These are phyloP conservation scores for Anisodus tanguticus DNA, from an alignment of 257 asterid species.

Conservation along the genomic window DNA sequence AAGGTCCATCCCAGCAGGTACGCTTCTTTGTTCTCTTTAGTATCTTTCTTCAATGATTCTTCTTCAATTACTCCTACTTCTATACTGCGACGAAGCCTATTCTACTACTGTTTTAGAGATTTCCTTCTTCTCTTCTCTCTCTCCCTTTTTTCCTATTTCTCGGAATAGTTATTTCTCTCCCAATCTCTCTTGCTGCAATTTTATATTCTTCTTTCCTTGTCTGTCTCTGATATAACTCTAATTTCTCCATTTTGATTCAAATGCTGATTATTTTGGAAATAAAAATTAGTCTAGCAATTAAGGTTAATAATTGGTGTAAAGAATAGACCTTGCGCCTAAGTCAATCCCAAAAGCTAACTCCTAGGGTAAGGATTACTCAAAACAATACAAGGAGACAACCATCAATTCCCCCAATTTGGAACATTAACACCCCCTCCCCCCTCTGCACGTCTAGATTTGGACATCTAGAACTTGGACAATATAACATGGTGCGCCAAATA, in stretches of 20 bases:
- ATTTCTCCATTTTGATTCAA: constrained; percentile 5
- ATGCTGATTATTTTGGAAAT: not conserved
- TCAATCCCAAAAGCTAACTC: not conserved
- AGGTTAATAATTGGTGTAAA: not conserved
- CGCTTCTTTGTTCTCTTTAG: not conserved
- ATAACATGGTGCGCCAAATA: not conserved
- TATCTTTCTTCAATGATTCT: not conserved
- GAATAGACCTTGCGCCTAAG: not conserved
- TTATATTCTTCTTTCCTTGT: not conserved
- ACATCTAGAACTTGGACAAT: not conserved
- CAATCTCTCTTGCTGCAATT: constrained; percentile 11
- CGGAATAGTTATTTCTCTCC: constrained; percentile 8
- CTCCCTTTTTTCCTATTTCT: not conserved
- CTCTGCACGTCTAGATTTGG: not conserved
- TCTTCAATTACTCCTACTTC: not conserved
- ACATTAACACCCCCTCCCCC: not conserved
- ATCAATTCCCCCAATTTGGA: not conserved
- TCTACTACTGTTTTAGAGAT: not conserved
- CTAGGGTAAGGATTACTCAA: not conserved
- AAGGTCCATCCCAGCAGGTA: constrained; percentile 1
- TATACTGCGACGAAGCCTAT: not conserved
- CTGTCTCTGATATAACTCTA: not conserved
- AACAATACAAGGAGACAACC: not conserved
- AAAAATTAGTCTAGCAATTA: not conserved
- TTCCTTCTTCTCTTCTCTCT: not conserved